These are phyloP conservation scores for Glomus cerebriforme DNA, from an alignment of 192 early-diverging fungal genomes.

Conservation along the genomic window DNA sequence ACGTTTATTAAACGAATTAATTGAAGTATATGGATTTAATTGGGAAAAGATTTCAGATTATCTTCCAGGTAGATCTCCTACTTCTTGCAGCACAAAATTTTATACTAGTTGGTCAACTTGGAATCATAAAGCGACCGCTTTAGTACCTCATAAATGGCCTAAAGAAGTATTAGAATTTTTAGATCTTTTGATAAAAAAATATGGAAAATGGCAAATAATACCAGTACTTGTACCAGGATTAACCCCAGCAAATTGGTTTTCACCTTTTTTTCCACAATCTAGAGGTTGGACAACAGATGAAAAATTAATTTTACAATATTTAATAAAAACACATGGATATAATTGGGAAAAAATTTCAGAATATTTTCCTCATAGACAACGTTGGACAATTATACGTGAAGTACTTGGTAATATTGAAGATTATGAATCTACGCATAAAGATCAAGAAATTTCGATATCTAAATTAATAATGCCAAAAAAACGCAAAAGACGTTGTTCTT, in stretches of 20 bases:
- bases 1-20: constrained; percentile 1
- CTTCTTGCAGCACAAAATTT: background rate
- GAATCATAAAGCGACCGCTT: background rate
- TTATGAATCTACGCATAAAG: background rate
- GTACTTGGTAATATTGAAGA: background rate
- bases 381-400: background rate
- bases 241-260: background rate
- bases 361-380: constrained; percentile 14
- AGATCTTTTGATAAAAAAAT: background rate
- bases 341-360: background rate
- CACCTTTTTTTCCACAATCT: background rate
- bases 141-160: background rate
- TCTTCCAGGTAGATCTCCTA: background rate
- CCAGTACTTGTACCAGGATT: background rate
- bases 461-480: background rate
- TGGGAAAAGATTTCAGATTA: background rate
- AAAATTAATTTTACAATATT: background rate
- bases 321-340: background rate
- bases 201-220: constrained; percentile 11
- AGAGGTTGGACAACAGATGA: background rate
- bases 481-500: too few relatives aligned
- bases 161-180: background rate
- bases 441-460: background rate
- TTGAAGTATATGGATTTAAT: background rate
- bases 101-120: background rate